Evolutionary conservation across 257 asterid species (phyloP), one percentile per base, ranked within the genome.

Genomic region (Solanum microdontum): DNA sequence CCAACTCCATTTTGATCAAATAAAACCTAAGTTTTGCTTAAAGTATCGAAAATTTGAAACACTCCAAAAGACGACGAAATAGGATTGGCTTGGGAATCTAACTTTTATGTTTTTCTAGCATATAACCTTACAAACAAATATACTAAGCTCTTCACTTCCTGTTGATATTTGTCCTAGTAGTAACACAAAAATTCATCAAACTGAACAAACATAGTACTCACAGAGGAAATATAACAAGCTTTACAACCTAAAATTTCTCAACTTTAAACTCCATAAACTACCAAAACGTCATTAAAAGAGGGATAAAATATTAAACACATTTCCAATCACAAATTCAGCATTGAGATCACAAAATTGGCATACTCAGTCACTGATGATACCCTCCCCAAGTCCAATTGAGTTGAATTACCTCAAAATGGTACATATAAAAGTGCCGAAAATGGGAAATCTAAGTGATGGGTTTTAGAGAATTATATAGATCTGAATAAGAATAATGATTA

Each of bases 401-500:
- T 11, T 73, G 60, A 73, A 70, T 69, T 87, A 33, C 28, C 51
- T 79, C 84, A 39, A 76, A 39, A 39, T 37, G 58, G 55, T 75
- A 36, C 19, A 76, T n/a, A n/a, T 75, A 37, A 75, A 75, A 75
- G 68, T 87, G 48, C 21, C 37, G 24, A 58, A 58, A 58, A 21
- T 58, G 68, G 68, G 32, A 45, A 84, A 79, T 68, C 32, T 40
- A 84, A 89, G 62, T 70, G 37, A n/a, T 85, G 88, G 93, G 91
- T 93, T 94, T 91, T 58, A 68, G 26, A 77, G 58, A 74, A 48
- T 30, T 51, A 23, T 64, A 33, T 40, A 84, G 87, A 84, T 84
- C 79, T 84, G 84, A 73, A 48, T 36, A 45, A 8, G 8, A 86
- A 84, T 34, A 79, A 69, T 86, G 14, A n/a, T 64, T 93, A 96